These are phyloP conservation scores for Seminavis robusta DNA, from an alignment of 108 stramenopile genomes.

Conservation along the genomic window DNA sequence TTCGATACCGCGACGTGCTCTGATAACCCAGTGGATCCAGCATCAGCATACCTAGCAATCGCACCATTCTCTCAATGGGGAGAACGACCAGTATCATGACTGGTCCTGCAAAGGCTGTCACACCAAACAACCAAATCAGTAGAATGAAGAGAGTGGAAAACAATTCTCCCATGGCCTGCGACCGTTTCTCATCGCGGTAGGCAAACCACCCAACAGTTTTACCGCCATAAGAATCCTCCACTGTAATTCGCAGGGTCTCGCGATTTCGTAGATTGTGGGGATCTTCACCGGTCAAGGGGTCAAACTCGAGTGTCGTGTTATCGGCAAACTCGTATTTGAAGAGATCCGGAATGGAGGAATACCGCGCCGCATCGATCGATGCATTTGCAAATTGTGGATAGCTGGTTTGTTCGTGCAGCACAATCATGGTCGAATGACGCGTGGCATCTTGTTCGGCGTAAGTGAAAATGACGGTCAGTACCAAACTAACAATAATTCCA, in stretches of 20 bases:
- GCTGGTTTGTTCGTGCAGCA: slow-evolving; percentile 46
- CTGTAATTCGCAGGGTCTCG: slow-evolving; percentile 53
- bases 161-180: slow-evolving; percentile 39
- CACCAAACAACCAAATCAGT: slow-evolving; percentile 69
- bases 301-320: slow-evolving; percentile 17
- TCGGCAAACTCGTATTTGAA: slow-evolving; percentile 26
- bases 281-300: slow-evolving; percentile 11
- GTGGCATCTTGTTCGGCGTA: slow-evolving; percentile 30
- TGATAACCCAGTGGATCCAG: slow-evolving; percentile 82
- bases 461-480: slow-evolving; percentile 53
- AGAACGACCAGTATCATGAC: slow-evolving; percentile 63
- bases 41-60: slow-evolving; percentile 68
- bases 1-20: slow-evolving; percentile 59
- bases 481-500: slow-evolving; percentile 47
- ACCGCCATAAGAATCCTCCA: slow-evolving; percentile 9
- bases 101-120: slow-evolving; percentile 75
- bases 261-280: slow-evolving; percentile 33
- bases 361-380: slow-evolving; percentile 54
- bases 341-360: slow-evolving; percentile 48
- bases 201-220: slow-evolving; percentile 49
- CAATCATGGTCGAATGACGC: slow-evolving; percentile 35
- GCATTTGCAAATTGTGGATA: slow-evolving; percentile 21
- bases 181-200: slow-evolving; percentile 7
- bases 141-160: slow-evolving; percentile 54
- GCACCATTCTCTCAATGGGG: slow-evolving; percentile 81